phyloP scores from a whole-genome alignment of 306 rosid species.

The Prunus mongolica region DNA sequence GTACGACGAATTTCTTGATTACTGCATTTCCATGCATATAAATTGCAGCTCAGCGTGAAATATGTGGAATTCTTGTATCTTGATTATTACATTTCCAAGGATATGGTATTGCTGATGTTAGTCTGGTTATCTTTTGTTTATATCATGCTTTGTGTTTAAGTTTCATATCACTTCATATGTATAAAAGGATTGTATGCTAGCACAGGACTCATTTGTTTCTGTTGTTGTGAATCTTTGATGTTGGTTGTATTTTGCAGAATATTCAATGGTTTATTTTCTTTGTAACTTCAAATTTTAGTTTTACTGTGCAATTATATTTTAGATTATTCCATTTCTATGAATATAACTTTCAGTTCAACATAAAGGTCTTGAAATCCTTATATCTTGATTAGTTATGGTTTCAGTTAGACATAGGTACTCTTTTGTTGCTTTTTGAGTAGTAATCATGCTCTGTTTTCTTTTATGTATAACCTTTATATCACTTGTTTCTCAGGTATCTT shows the following conservation, averaged over 20 bases:
- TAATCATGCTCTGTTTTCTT: background rate
- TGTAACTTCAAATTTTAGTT: too few species aligned
- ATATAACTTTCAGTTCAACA: too few species aligned
- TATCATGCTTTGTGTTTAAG: background rate
- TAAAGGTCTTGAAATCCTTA: background rate
- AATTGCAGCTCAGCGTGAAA: background rate
- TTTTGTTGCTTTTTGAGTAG: too few species aligned
- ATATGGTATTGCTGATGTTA: background rate
- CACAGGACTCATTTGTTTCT: background rate
- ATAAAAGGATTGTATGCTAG: background rate
- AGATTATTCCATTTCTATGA: too few species aligned
- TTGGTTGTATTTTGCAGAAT: background rate
- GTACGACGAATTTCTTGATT: background rate
- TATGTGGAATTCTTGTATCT: background rate
- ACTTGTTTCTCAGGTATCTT: constrained; percentile 47
- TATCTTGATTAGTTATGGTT: background rate
- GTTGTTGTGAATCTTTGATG: background rate
- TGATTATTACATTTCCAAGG: too few species aligned
- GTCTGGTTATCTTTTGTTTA: background rate
- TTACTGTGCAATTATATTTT: too few species aligned
- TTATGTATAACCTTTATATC: background rate
- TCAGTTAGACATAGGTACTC: background rate
- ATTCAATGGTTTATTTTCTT: background rate
- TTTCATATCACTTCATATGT: background rate
- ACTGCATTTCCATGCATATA: background rate